Evolutionary conservation across 345 rosid genomes (phyloP), one percentile per base, ranked within the genome.

Genomic region (Aethionema arabicum): DNA sequence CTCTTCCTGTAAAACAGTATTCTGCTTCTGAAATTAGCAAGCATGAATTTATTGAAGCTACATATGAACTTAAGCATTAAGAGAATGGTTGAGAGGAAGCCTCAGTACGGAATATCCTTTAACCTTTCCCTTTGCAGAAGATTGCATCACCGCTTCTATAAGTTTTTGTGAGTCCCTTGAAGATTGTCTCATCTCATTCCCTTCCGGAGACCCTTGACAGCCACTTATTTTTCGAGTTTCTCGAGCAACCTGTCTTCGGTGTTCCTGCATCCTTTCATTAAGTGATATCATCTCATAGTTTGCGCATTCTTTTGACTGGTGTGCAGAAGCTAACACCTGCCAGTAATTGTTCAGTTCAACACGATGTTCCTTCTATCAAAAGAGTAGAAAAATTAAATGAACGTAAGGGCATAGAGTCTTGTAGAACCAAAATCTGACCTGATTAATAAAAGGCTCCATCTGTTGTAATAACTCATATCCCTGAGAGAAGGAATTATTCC

Each of bases 401-500:
- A 21, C 27, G 27, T 21, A 21, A 21, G 27, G 2, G 36, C 35
- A 57, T 44, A 13, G 8, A 71, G 52, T 51, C 42, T 54, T 4
- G 53, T 57, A 38, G 56, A 5, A 56, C 42, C 40, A 36, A 43
- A 1, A 21, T 21, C 27, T 21, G 27, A 87, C 95, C 88, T 87
- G 86, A 72, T 79, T 83, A 72, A 87, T 83, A 72, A 82, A 81
- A 36, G 95, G 95, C 66, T 84, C 95, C 88, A 87, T 72, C 63
- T 84, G 82, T 61, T 84, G 81, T 52, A 87, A 69, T 61, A 87
- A 83, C 59, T 87, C 95, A 70, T 87, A 84, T 49, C 86, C 90
- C 95, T 87, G 80, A 57, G 72, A 68, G 50, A 57, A 68, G 13
- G 30, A 48, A 40, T 15, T 38, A 50, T n/a, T 56, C 38, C 12